Evolutionary conservation across 495 filamentous ascomycete genomes (phyloP).

Genomic region (Aspergillus coremiiformis): DNA sequence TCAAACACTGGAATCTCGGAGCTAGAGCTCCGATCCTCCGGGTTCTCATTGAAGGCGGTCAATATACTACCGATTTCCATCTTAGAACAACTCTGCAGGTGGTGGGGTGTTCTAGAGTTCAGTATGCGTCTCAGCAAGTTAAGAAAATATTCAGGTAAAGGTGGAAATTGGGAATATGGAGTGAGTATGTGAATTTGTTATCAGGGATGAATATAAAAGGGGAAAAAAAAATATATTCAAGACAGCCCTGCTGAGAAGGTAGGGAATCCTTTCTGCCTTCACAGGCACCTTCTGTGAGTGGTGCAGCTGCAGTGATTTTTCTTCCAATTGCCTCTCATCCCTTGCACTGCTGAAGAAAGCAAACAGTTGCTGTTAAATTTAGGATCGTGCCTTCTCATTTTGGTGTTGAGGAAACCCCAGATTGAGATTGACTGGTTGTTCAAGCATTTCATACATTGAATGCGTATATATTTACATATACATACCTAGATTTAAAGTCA

Average conservation of each 20-base stretch:
- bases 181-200: not conserved
- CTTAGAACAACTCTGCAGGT: not conserved
- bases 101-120: not conserved
- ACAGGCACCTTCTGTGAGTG: conserved; percentile 13
- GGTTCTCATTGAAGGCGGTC: conserved; percentile 8
- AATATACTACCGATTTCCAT: conserved; percentile 1
- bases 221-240: not conserved
- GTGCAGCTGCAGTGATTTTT: conserved; percentile 16
- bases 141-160: not conserved
- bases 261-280: not conserved
- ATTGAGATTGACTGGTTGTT: conserved; percentile 1
- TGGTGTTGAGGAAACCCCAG: not conserved
- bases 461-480: not conserved
- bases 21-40: conserved; percentile 10
- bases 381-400: not conserved
- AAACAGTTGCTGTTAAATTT: conserved; percentile 1
- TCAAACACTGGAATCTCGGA: conserved; percentile 23
- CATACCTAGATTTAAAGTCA: not conserved
- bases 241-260: not conserved
- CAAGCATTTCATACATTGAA: not conserved
- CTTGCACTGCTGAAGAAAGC: conserved; percentile 18
- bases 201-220: not conserved
- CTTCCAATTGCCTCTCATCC: conserved; percentile 9
- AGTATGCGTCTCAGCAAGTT: not conserved
- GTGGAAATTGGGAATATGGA: not conserved